Evolutionary conservation across 2,329 filamentous ascomycete species (phyloP).

Genomic region (Metarhizium humberi): DNA sequence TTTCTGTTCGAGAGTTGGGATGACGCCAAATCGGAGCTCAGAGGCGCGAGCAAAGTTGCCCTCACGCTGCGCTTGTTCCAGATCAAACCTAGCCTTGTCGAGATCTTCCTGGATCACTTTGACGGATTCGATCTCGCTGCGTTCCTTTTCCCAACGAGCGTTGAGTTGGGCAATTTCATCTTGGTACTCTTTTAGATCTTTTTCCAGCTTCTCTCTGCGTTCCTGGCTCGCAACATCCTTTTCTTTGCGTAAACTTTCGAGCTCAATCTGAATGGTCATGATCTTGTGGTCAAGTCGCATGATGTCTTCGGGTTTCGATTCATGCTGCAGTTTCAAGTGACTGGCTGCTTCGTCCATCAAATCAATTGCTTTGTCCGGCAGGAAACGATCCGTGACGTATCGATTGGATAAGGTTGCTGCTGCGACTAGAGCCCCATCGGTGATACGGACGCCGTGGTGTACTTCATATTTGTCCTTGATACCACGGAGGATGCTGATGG

Average conservation of each 20-base stretch:
- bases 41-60: constrained; percentile 88
- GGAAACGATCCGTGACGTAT: constrained; percentile 91
- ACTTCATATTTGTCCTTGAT: constrained; percentile 98
- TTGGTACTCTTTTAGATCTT: constrained; percentile 65
- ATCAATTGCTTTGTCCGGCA: constrained; percentile 96
- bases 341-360: constrained; percentile 93
- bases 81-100: constrained; percentile 73
- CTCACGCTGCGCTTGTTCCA: constrained; percentile 78
- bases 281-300: constrained; percentile 88
- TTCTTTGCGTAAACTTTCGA: constrained; percentile 90
- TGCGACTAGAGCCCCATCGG: constrained; percentile 82
- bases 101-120: constrained; percentile 85
- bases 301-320: constrained; percentile 93
- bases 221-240: constrained; percentile 84
- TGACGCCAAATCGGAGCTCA: constrained; percentile 80
- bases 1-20: constrained; percentile 70
- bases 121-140: constrained; percentile 73
- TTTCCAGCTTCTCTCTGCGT: constrained; percentile 75
- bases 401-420: constrained; percentile 89
- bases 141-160: constrained; percentile 83
- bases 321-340: constrained; percentile 82
- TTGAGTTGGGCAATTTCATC: constrained; percentile 67
- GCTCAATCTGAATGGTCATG: constrained; percentile 94
- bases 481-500: constrained; percentile 87
- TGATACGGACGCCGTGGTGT: constrained; percentile 92